These are phyloP conservation scores for Myriangium duriaei DNA, from an alignment of 2,329 filamentous ascomycete genomes.

Conservation along the genomic window DNA sequence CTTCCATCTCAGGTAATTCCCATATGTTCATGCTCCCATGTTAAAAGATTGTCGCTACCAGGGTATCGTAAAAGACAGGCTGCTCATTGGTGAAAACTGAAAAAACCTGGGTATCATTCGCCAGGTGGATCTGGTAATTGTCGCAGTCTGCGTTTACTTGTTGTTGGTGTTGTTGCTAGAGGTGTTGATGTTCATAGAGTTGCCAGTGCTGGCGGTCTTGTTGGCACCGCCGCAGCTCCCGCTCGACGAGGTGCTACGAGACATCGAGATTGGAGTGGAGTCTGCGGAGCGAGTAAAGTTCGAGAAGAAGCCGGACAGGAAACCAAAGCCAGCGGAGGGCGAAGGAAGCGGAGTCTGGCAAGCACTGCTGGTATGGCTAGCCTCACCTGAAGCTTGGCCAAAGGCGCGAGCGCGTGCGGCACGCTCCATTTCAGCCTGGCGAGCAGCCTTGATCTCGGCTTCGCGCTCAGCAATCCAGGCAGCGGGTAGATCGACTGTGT, in stretches of 20 bases:
- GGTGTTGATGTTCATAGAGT: not conserved
- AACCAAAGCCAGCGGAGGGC: constrained; percentile 1
- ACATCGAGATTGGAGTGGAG: constrained; percentile 5
- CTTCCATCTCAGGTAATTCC: not conserved
- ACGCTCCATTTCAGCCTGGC: constrained; percentile 7
- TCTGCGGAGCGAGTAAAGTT: constrained; percentile 9
- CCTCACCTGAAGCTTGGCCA: constrained; percentile 2
- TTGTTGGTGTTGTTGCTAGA: not conserved
- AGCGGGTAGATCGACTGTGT: constrained; percentile 22
- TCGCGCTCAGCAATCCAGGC: constrained; percentile 22
- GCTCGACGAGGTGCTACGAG: constrained; percentile 8
- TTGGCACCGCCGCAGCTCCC: constrained; percentile 2
- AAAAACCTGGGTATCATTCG: too few species aligned
- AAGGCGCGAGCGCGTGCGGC: constrained; percentile 5
- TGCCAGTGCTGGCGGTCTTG: not conserved
- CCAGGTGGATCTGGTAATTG: too few species aligned
- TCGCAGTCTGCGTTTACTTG: not conserved
- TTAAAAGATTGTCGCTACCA: not conserved
- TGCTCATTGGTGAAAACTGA: too few species aligned
- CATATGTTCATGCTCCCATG: not conserved
- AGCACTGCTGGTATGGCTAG: constrained; percentile 3
- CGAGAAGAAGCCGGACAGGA: constrained; percentile 9
- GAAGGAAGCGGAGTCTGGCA: constrained; percentile 9
- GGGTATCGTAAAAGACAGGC: not conserved
- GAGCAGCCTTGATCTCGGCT: constrained; percentile 8